Evolutionary conservation across 2,329 filamentous ascomycete species (phyloP).

Genomic region (Colletotrichum aenigma): DNA sequence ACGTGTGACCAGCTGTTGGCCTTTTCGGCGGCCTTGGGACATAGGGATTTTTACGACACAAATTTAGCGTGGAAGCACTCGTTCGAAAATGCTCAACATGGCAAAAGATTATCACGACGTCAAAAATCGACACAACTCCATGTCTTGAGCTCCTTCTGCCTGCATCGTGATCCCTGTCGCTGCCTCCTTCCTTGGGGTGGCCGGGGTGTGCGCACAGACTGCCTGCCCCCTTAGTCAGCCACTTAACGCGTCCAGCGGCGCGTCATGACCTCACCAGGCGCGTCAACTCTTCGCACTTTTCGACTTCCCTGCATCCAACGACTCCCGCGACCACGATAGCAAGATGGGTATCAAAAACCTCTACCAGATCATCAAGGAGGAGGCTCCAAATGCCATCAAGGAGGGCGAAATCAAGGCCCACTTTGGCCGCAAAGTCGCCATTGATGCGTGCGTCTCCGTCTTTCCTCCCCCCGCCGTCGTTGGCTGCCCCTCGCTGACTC

Average conservation of each 20-base stretch:
- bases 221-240: background rate
- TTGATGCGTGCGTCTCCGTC: conserved; percentile 65
- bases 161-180: background rate
- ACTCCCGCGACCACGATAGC: background rate
- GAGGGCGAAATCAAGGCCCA: conserved; percentile 98
- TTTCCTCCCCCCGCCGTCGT: background rate
- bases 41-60: background rate
- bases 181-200: background rate
- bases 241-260: background rate
- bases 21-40: background rate
- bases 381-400: conserved; percentile 95
- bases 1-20: background rate
- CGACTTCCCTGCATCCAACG: background rate
- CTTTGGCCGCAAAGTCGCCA: conserved; percentile 97
- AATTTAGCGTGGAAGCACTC: background rate
- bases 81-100: background rate
- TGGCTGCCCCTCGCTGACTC: conserved; percentile 7
- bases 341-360: conserved; percentile 74
- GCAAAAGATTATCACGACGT: background rate
- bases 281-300: background rate
- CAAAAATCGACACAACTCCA: background rate
- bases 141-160: background rate
- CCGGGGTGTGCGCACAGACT: background rate
- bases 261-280: background rate
- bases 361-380: conserved; percentile 83